Evolutionary conservation across 306 rosid species (phyloP).

Genomic region (Prunus kanzakura): DNA sequence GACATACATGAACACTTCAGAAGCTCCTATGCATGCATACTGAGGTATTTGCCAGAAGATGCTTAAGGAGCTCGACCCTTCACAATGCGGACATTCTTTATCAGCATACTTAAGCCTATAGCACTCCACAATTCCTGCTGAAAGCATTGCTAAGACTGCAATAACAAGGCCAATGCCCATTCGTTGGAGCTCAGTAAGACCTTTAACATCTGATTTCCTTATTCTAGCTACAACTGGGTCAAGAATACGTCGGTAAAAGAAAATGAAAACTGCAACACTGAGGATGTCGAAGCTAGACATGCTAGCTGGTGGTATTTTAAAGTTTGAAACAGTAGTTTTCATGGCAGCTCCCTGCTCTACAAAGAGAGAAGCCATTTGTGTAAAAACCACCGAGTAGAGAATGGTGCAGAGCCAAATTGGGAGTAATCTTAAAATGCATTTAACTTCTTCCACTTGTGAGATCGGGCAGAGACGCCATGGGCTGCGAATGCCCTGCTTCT

Average conservation of each 20-base stretch:
- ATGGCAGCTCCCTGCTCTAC: conserved; percentile 99
- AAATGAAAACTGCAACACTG: conserved; percentile 87
- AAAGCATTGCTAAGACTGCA: conserved; percentile 91
- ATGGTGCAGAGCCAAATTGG: conserved; percentile 99
- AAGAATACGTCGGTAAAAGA: conserved; percentile 76
- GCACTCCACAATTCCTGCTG: conserved; percentile 91
- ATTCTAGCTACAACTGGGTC: conserved; percentile 75
- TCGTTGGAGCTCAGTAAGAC: conserved; percentile 91
- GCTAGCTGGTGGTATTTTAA: conserved; percentile 90
- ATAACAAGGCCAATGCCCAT: conserved; percentile 96
- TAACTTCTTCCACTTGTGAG: conserved; percentile 94
- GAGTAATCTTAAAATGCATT: conserved; percentile 88
- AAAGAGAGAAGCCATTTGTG: conserved; percentile 99
- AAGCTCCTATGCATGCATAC: conserved; percentile 91
- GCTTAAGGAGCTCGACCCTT: conserved; percentile 75
- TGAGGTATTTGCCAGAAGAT: conserved; percentile 99
- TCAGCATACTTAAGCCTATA: conserved; percentile 78
- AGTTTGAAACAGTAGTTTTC: conserved; percentile 69
- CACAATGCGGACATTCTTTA: conserved; percentile 55
- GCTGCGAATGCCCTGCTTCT: conserved; percentile 33
- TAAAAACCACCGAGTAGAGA: conserved; percentile 90
- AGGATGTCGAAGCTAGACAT: conserved; percentile 97
- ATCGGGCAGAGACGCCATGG: conserved; percentile 86
- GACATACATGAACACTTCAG: conserved; percentile 98
- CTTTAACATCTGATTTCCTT: conserved; percentile 58